Evolutionary conservation across 2,329 filamentous ascomycete species (phyloP), one percentile per base, ranked within the genome.

Genomic region (Hymenoscyphus repandus): DNA sequence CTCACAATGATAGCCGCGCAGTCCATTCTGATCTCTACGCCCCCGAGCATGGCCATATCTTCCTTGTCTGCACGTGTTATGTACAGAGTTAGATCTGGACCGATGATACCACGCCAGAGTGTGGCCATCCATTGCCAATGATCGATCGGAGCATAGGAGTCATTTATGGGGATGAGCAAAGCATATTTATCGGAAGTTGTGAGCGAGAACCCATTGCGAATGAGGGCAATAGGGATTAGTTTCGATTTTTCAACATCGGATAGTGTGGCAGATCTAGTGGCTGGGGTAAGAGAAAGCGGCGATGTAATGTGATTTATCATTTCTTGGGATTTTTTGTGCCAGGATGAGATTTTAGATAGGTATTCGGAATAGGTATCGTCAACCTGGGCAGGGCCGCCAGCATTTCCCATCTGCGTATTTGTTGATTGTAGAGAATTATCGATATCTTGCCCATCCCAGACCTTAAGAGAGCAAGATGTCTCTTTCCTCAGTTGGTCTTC

Each of bases 101-200:
- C 89, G 1, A 91, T 77, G 48, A 88, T 86, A 9, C 90, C 89
- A 9, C 91, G 83, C 92, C 92, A 97, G 18, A 96, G 78, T 39
- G 88, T 92, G 33, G 92, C 92, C 75, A 93, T 90, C 92, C 92
- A 97, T 68, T 95, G 88, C 90, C 92, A 97, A 70, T 97, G 92
- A 62, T 95, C 90, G n/a, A 87, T 78, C 0, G 88, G 83, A 13
- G 82, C 79, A 67, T 95, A 96, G 6, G 78, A 75, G 64, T 95
- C 90, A 15, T 77, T 73, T 58, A 95, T 90, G 1, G 87, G 85
- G 39, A 91, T 82, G 12, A 77, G 74, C 49, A 80, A 82, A 1
- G 90, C 87, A 66, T 86, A 92, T 43, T 76, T 74, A 65, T 96
- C 88, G 1, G 88, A 85, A 0, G 86, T 79, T 11, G 85, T 86